Base-by-base conservation (phyloP, 257 asterid species). In the Pogostemon cablin region DNA sequence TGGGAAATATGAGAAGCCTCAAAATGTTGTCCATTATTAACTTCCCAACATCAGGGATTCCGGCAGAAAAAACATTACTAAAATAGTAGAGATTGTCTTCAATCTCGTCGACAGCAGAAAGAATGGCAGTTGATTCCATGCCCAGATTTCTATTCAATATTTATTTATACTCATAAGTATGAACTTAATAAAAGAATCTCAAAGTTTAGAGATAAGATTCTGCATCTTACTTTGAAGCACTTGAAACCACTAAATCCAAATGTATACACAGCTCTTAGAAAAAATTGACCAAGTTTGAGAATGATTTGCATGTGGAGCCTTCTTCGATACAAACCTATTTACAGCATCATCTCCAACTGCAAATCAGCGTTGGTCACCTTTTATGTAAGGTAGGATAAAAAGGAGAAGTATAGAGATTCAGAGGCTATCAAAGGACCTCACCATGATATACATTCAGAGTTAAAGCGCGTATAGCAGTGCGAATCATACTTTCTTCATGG, bases 311-410 rank as follows among this genome's bases (percentile, higher is more conserved):
- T 87, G 96, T 25, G 96, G 96, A 60, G 84, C 87, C n/a, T n/a
- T n/a, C 73, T 75, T 74, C 37, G 96, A 79, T 47, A 91, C 85
- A 77, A 86, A 89, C 82, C 82, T 86, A 81, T 91, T 93, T 80
- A 93, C 96, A 79, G 95, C 92, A 74, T 91, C 96, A 78, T 93
- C 99, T 81, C 99, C 99, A 89, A 93, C 99, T 93, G 93, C 83
- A 87, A 79, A 84, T 68, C 75, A 81, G 69, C 15, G 52, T 35
- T 53, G 65, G 78, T 25, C 66, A 48, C 48, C 62, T 71, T 59
- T 80, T 58, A 75, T 60, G 54, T 38, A 61, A 56, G 52, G 67
- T 35, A 65, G 39, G 63, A 50, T 43, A 58, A 66, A 67, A 6
- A 17, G 38, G 34, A 67, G 55, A 74, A 62, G 20, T 42, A 42